These are phyloP conservation scores for Ashbya aceris DNA, from an alignment of 1,139 yeast species.

Conservation along the genomic window DNA sequence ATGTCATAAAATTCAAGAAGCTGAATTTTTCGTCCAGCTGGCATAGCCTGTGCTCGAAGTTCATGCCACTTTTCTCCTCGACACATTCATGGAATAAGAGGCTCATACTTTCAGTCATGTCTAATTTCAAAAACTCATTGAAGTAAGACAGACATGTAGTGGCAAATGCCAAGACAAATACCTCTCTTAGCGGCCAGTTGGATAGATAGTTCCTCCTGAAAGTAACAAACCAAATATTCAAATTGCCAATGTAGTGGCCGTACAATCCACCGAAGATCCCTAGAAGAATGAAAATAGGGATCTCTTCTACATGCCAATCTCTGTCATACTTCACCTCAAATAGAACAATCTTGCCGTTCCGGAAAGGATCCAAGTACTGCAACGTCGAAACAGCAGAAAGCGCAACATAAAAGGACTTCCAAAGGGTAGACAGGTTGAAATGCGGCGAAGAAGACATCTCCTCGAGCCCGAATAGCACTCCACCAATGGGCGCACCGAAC, in stretches of 20 bases:
- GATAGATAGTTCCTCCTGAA: conserved; percentile 63
- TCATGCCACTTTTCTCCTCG: conserved; percentile 18
- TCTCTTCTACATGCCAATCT: conserved; percentile 80
- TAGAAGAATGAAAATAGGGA: conserved; percentile 65
- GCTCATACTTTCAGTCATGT: conserved; percentile 96
- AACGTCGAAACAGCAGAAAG: conserved; percentile 77
- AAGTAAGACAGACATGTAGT: conserved; percentile 77
- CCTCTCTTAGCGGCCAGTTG: conserved; percentile 50
- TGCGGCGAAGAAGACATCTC: conserved; percentile 33
- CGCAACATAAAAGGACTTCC: conserved; percentile 90
- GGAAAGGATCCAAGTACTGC: conserved; percentile 71
- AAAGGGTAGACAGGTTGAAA: conserved; percentile 70
- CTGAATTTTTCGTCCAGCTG: conserved; percentile 34
- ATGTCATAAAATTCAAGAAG: conserved; percentile 20
- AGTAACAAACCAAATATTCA: conserved; percentile 68
- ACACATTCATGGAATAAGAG: conserved; percentile 79
- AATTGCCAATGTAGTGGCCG: conserved; percentile 73
- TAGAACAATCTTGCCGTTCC: conserved; percentile 88
- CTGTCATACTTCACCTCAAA: conserved; percentile 82
- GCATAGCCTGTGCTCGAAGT: conserved; percentile 43
- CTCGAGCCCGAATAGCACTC: conserved; percentile 80
- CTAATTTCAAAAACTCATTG: conserved; percentile 69
- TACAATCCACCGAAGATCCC: conserved; percentile 90
- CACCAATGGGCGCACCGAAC: conserved; percentile 91
- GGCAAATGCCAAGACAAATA: conserved; percentile 50